Evolutionary conservation across 225 moss, liverwort and hornwort genomes (phyloP).

Genomic region (Polytrichum commune): DNA sequence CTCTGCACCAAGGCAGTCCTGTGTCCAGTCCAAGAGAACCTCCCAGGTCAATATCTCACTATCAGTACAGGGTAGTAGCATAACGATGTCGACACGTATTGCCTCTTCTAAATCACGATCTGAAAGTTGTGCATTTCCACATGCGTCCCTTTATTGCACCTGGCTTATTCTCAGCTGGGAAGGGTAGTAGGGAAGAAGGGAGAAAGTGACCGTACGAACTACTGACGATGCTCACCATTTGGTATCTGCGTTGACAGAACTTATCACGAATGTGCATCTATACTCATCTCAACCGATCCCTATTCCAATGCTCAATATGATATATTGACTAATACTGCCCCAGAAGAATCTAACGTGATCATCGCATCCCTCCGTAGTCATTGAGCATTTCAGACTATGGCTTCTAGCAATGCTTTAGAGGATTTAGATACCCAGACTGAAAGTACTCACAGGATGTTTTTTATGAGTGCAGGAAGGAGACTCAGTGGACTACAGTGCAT

Average conservation of each 20-base stretch:
- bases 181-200: not conserved
- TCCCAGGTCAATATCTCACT: constrained; percentile 39
- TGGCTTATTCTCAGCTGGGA: not conserved
- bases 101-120: constrained; percentile 5
- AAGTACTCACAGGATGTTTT: not conserved
- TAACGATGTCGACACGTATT: constrained; percentile 6
- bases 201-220: too few relatives aligned
- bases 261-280: too few relatives aligned
- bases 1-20: constrained; percentile 43
- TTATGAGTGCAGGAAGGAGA: constrained; percentile 58
- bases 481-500: constrained; percentile 71
- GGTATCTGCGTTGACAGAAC: too few relatives aligned
- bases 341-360: too few relatives aligned
- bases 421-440: too few relatives aligned
- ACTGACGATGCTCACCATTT: too few relatives aligned
- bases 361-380: too few relatives aligned
- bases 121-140: constrained; percentile 4
- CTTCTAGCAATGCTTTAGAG: too few relatives aligned
- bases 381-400: too few relatives aligned
- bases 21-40: constrained; percentile 40
- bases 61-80: not conserved
- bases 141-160: constrained; percentile 4
- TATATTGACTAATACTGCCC: too few relatives aligned
- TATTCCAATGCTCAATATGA: too few relatives aligned
- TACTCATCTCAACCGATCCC: too few relatives aligned